Percentiles rank a stretch among this genome's conserved stretches.
phyloP scores from a whole-genome alignment of 1,284 basidiomycete species.

The Sanguinoderma infundibulare region DNA sequence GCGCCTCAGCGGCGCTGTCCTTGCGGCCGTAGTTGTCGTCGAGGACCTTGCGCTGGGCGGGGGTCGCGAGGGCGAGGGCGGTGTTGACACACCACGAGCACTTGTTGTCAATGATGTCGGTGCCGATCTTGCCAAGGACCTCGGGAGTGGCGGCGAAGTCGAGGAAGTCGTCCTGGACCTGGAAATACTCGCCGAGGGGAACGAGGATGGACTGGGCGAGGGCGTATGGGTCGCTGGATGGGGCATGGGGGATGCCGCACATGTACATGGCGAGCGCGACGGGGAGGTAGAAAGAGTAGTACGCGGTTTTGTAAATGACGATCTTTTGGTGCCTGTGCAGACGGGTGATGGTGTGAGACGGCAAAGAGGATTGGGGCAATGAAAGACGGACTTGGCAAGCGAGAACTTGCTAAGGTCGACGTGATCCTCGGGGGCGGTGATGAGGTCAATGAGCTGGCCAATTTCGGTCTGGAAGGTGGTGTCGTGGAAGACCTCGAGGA shows the following conservation, averaged over 20 bases:
- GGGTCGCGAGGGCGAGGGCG: conserved; percentile 67
- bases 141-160: conserved; percentile 93
- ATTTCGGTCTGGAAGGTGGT: conserved; percentile 95
- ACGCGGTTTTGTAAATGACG: conserved; percentile 98
- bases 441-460: conserved; percentile 94
- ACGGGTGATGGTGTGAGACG: neutral
- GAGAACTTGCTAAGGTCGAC: conserved; percentile 92
- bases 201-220: conserved; percentile 86
- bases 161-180: conserved; percentile 97
- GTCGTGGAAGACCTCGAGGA: conserved; percentile 93
- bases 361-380: conserved; percentile 20
- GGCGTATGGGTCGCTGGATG: conserved; percentile 68
- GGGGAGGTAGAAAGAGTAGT: conserved; percentile 98
- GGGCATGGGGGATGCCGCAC: conserved; percentile 63
- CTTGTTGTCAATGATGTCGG: conserved; percentile 99
- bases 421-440: conserved; percentile 91
- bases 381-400: conserved; percentile 65
- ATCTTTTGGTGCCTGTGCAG: conserved; percentile 83
- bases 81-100: conserved; percentile 97
- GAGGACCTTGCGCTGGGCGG: conserved; percentile 60
- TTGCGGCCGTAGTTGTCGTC: conserved; percentile 92
- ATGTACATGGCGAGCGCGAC: conserved; percentile 93
- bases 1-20: conserved; percentile 60
- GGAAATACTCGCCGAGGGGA: conserved; percentile 98
- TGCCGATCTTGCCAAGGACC: conserved; percentile 96